These are phyloP conservation scores for Geranium brycei DNA, from an alignment of 345 rosid species.

Conservation along the genomic window DNA sequence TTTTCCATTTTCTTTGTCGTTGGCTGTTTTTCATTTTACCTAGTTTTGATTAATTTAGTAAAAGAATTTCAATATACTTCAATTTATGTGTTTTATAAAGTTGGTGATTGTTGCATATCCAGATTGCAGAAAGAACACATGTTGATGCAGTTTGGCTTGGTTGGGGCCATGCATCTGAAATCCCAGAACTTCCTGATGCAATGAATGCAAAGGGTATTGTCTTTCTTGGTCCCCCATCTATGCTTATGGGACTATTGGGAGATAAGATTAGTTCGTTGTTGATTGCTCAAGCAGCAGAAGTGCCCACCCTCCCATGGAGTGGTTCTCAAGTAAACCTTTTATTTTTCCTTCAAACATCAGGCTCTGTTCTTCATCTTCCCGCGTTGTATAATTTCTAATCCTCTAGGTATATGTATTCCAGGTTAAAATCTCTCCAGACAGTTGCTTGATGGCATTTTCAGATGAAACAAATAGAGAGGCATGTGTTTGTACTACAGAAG, in stretches of 20 bases:
- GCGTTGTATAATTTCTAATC: constrained; percentile 11
- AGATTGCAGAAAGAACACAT: constrained; percentile 96
- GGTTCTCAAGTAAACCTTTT: constrained; percentile 68
- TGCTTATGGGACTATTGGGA: constrained; percentile 90
- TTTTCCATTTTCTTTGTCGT: too few species aligned
- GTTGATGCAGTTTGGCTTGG: constrained; percentile 99
- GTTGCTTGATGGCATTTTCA: constrained; percentile 69
- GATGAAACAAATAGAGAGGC: constrained; percentile 86
- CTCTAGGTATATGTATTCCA: constrained; percentile 15
- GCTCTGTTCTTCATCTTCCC: too few species aligned
- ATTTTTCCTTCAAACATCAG: too few species aligned
- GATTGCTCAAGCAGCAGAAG: constrained; percentile 99
- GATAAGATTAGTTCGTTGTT: constrained; percentile 97
- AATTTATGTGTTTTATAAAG: too few species aligned
- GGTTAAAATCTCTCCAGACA: constrained; percentile 71
- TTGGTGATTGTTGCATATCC: constrained; percentile 2
- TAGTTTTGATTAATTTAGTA: too few species aligned
- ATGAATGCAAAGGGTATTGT: constrained; percentile 63
- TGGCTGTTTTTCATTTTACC: too few species aligned
- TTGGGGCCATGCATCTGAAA: constrained; percentile 99
- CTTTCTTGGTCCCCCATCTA: constrained; percentile 89
- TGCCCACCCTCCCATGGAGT: constrained; percentile 99
- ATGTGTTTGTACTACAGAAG: constrained; percentile 93
- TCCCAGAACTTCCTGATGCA: constrained; percentile 93
- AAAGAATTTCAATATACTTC: too few species aligned